These are phyloP conservation scores for Urochloa ruziziensis DNA, from an alignment of 176 grass and related monocot genomes.

Conservation along the genomic window DNA sequence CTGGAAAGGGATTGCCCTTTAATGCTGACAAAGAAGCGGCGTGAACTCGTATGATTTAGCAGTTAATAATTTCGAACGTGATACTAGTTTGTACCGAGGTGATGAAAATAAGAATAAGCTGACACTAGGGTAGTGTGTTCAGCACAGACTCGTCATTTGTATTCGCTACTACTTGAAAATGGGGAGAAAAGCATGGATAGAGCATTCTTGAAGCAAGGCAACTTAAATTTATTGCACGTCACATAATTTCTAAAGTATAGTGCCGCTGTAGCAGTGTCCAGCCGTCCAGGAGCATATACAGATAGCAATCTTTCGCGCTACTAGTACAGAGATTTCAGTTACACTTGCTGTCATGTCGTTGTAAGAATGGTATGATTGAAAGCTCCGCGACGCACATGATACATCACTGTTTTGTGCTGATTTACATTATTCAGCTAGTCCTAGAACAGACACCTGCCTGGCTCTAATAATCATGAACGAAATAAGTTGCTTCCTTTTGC, in stretches of 20 bases:
- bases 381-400: not conserved
- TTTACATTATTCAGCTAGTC: not conserved
- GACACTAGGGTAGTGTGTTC: not conserved
- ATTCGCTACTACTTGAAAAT: not conserved
- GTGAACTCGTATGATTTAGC: not conserved
- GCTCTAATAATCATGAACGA: not conserved
- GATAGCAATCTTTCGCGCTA: not conserved
- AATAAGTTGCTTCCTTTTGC: not conserved
- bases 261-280: no score
- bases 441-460: not conserved
- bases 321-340: not conserved
- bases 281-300: not conserved
- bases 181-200: not conserved
- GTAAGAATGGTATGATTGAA: not conserved
- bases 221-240: not conserved
- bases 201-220: not conserved
- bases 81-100: not conserved
- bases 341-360: not conserved
- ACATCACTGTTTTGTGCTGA: not conserved
- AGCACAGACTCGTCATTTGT: not conserved
- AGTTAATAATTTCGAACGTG: not conserved
- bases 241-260: no score
- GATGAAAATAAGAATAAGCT: not conserved
- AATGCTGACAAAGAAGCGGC: conserved; percentile 22
- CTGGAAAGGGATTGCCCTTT: not conserved